These are phyloP conservation scores for Goniomonas avonlea DNA, from an alignment of 78 protist genomes.

Conservation along the genomic window DNA sequence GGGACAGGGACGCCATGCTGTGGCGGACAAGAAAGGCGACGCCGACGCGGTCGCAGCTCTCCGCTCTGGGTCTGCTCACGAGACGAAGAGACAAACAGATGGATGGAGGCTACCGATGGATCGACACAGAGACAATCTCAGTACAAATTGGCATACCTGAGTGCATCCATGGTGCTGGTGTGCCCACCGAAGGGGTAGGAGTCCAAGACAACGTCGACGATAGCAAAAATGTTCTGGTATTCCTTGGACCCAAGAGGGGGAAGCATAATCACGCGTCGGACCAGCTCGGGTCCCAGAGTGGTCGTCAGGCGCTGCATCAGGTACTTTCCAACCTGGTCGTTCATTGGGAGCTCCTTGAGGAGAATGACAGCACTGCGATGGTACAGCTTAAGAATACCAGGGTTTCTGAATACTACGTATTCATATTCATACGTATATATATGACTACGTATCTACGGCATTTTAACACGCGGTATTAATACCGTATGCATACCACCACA, in stretches of 20 bases:
- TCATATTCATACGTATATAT: too few relatives aligned
- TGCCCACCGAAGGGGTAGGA: constrained; percentile 13
- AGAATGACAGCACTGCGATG: neutral
- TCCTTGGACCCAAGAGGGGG: neutral
- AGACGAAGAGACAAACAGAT: too few relatives aligned
- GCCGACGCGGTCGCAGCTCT: too few relatives aligned
- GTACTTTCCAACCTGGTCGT: neutral
- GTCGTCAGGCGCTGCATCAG: neutral
- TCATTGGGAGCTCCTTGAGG: constrained; percentile 21
- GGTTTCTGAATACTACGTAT: too few relatives aligned
- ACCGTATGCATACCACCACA: too few relatives aligned
- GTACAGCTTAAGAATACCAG: too few relatives aligned
- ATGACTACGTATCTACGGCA: too few relatives aligned
- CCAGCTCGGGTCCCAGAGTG: neutral
- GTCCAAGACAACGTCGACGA: constrained; percentile 15
- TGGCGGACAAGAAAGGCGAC: too few relatives aligned
- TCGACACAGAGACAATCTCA: neutral
- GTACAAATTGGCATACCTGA: neutral
- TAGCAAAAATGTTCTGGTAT: neutral
- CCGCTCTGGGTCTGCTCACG: too few relatives aligned
- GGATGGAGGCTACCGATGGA: too few relatives aligned
- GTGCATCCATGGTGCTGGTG: neutral
- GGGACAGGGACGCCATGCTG: too few relatives aligned
- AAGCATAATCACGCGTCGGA: neutral
- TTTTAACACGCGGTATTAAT: too few relatives aligned